Conservation (phyloP, 257 asterid genomes). For the Solanum lignicaule region DNA sequence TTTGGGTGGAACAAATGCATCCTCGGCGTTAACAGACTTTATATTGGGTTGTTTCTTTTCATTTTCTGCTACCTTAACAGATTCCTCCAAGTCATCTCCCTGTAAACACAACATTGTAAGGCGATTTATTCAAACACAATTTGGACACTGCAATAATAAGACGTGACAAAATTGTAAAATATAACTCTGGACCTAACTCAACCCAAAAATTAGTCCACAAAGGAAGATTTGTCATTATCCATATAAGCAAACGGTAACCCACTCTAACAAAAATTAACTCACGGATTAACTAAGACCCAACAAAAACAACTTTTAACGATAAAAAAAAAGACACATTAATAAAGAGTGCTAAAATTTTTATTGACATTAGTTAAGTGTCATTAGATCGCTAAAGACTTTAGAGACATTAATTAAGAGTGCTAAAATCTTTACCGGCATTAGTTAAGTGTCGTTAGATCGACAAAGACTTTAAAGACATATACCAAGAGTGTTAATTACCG, state of each 20-base stretch:
- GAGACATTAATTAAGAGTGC: too few species aligned
- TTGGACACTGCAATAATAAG: not conserved
- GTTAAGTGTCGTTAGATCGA: too few species aligned
- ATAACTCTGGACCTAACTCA: not conserved
- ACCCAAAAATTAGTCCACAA: too few species aligned
- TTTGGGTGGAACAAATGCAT: constrained; percentile 27
- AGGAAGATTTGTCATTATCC: too few species aligned
- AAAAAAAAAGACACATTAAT: fast-evolving
- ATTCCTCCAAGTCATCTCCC: constrained; percentile 32
- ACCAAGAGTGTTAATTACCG: too few species aligned
- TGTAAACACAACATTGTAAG: not conserved
- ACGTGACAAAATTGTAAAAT: not conserved
- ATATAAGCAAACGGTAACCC: too few species aligned
- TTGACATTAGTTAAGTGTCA: too few species aligned
- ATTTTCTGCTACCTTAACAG: constrained; percentile 16
- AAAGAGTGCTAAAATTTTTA: too few species aligned
- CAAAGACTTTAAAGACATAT: too few species aligned
- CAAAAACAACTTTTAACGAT: too few species aligned
- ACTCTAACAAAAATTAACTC: not conserved
- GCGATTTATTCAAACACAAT: not conserved
- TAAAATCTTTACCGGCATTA: fast-evolving
- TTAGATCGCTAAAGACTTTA: too few species aligned
- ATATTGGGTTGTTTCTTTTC: constrained; percentile 7
- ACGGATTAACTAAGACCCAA: too few species aligned
- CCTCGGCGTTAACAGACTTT: constrained; percentile 8